These are phyloP conservation scores for Globisporangium mamillatum DNA, from an alignment of 352 stramenopile genomes.

Conservation along the genomic window DNA sequence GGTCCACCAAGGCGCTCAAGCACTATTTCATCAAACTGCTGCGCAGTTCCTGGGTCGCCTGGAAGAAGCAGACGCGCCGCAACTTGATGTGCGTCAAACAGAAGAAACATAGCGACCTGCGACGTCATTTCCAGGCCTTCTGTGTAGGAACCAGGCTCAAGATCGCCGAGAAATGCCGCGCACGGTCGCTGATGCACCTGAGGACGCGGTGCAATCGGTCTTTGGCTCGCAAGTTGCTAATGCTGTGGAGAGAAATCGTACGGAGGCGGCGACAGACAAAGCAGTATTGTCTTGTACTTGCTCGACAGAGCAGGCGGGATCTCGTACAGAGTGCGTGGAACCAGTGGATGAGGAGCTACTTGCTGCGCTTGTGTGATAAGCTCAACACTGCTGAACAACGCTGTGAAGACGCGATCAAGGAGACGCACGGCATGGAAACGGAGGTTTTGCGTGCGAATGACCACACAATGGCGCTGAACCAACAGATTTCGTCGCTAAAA, in stretches of 20 bases:
- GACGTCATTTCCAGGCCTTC: conserved; percentile 55
- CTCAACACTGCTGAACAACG: conserved; percentile 20
- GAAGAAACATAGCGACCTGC: conserved; percentile 44
- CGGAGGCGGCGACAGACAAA: conserved; percentile 24
- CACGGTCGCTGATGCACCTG: conserved; percentile 29
- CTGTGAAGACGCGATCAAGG: conserved; percentile 19
- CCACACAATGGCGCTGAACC: conserved; percentile 28
- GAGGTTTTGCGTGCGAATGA: conserved; percentile 43
- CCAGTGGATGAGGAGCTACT: conserved; percentile 31
- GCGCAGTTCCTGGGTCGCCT: conserved; percentile 38
- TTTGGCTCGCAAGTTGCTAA: conserved; percentile 20
- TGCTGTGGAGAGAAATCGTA: conserved; percentile 21
- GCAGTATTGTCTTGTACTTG: conserved; percentile 19
- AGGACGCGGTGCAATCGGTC: conserved; percentile 24
- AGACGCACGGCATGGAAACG: conserved; percentile 47
- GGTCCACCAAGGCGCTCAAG: conserved; percentile 68
- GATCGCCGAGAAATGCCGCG: conserved; percentile 23
- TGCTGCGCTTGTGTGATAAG: conserved; percentile 18
- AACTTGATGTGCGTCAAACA: conserved; percentile 43
- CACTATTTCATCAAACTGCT: conserved; percentile 76
- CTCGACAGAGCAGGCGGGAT: conserved; percentile 16
- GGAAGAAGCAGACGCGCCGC: conserved; percentile 21
- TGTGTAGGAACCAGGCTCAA: conserved; percentile 26
- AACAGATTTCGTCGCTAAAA: conserved; percentile 35
- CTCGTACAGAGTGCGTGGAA: conserved; percentile 34